These are phyloP conservation scores for Bocquillonia castaneifolia DNA, from an alignment of 441 rosid genomes.

Conservation along the genomic window DNA sequence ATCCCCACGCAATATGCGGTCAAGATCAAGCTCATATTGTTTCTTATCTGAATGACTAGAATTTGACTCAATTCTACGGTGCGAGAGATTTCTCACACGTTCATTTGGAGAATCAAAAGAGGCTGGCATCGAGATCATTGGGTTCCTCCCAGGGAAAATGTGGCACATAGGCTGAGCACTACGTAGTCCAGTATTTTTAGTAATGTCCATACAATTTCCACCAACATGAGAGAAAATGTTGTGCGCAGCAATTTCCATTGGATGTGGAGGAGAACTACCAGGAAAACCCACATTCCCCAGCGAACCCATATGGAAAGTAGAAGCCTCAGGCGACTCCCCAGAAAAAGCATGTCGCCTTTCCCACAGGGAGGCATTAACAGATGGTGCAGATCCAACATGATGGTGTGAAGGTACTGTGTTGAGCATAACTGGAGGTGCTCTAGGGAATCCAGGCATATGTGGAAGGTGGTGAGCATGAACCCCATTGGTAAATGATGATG, in stretches of 20 bases:
- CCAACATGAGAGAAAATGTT: constrained; percentile 39
- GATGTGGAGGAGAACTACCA: constrained; percentile 41
- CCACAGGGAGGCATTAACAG: constrained; percentile 55
- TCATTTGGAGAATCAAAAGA: constrained; percentile 55
- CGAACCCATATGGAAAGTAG: constrained; percentile 51
- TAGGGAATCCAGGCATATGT: constrained; percentile 45
- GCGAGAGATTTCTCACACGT: constrained; percentile 42
- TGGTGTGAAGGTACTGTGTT: constrained; percentile 41
- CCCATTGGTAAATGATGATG: constrained; percentile 51
- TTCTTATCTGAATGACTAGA: constrained; percentile 57
- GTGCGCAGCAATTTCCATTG: constrained; percentile 45
- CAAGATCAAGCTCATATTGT: constrained; percentile 64
- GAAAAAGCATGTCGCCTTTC: constrained; percentile 47
- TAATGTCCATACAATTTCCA: constrained; percentile 43
- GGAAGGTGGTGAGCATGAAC: constrained; percentile 35
- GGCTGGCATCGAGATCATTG: constrained; percentile 36
- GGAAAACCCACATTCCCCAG: constrained; percentile 47
- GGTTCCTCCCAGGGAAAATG: constrained; percentile 49
- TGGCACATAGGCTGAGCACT: constrained; percentile 47
- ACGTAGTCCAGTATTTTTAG: constrained; percentile 39
- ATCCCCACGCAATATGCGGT: constrained; percentile 54
- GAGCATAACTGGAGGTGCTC: constrained; percentile 45
- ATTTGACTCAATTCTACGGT: constrained; percentile 53
- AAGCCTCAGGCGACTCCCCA: constrained; percentile 51
- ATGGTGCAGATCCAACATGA: constrained; percentile 69